A percentile compares a stretch with the other conserved stretches of the same genome.
phyloP scores from a whole-genome alignment of 1,284 basidiomycete genomes.

The Ustilago tritici region DNA sequence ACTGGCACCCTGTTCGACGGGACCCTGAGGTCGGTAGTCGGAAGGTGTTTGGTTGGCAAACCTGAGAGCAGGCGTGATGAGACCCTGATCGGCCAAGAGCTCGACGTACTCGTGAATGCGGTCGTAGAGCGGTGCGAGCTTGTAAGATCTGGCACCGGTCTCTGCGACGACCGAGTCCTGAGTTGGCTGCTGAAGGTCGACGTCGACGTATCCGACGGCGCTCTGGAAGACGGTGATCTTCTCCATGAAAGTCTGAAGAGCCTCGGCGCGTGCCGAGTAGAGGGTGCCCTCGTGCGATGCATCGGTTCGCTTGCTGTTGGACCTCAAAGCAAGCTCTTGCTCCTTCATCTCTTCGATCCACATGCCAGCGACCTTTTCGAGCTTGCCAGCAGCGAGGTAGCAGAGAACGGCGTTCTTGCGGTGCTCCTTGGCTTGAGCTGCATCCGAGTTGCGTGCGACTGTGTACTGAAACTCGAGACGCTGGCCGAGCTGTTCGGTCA shows the following conservation, averaged over 20 bases:
- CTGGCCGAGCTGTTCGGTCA: conserved; percentile 91
- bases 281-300: conserved; percentile 45
- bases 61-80: conserved; percentile 82
- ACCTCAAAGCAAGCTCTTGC: conserved; percentile 76
- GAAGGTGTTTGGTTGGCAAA: conserved; percentile 85
- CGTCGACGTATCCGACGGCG: conserved; percentile 87
- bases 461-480: conserved; percentile 86
- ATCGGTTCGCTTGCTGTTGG: conserved; percentile 26
- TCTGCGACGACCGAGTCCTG: conserved; percentile 72
- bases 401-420: conserved; percentile 92
- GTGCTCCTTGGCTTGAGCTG: conserved; percentile 73
- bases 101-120: conserved; percentile 96
- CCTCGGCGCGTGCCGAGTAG: conserved; percentile 88
- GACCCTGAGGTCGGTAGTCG: conserved; percentile 75
- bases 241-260: conserved; percentile 93
- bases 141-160: conserved; percentile 79
- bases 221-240: conserved; percentile 94
- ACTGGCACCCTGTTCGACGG: conserved; percentile 19
- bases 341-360: conserved; percentile 93
- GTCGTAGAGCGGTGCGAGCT: conserved; percentile 87
- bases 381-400: conserved; percentile 83
- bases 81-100: conserved; percentile 87
- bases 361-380: conserved; percentile 89
- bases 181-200: conserved; percentile 76
- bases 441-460: conserved; percentile 64